A percentile compares a stretch with the other conserved stretches of the same genome.
phyloP scores from a whole-genome alignment of 176 grass and related monocot species.

The Juncus inflexus region DNA sequence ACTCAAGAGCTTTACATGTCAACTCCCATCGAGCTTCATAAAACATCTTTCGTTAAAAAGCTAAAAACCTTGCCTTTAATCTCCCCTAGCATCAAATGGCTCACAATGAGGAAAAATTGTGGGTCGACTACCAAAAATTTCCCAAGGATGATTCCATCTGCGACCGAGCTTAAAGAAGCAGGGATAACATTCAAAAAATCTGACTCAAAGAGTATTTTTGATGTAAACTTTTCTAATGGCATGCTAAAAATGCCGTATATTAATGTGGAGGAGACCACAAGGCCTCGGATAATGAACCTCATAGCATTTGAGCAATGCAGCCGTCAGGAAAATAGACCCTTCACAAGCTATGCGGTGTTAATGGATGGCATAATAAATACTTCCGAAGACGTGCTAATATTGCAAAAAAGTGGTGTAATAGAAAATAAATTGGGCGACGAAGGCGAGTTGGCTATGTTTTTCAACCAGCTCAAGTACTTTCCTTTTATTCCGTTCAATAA shows the following conservation, averaged over 20 bases:
- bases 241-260: slow-evolving; percentile 17
- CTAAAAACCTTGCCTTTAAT: slow-evolving; percentile 2
- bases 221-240: slow-evolving; percentile 13
- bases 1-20: slow-evolving; percentile 7
- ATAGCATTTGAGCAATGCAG: slow-evolving; percentile 20
- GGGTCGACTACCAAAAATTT: background rate
- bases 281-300: slow-evolving; percentile 23
- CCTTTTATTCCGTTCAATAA: too few relatives aligned
- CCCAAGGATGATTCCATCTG: slow-evolving; percentile 23
- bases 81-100: too few relatives aligned
- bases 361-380: slow-evolving; percentile 30
- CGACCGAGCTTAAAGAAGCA: slow-evolving; percentile 30
- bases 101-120: background rate
- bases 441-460: slow-evolving; percentile 4
- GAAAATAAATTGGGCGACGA: slow-evolving; percentile 26
- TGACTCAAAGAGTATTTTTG: background rate
- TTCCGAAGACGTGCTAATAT: slow-evolving; percentile 18
- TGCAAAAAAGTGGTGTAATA: slow-evolving; percentile 15
- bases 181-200: slow-evolving; percentile 29
- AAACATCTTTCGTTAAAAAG: background rate
- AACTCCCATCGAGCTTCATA: background rate
- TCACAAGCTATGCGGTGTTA: slow-evolving; percentile 27
- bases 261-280: slow-evolving; percentile 4
- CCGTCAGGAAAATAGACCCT: slow-evolving; percentile 15
- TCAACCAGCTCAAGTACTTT: slow-evolving; percentile 28